Evolutionary conservation across 169 alveolate species (phyloP), one percentile per base, ranked within the genome.

Genomic region (Eimeria sp.): DNA sequence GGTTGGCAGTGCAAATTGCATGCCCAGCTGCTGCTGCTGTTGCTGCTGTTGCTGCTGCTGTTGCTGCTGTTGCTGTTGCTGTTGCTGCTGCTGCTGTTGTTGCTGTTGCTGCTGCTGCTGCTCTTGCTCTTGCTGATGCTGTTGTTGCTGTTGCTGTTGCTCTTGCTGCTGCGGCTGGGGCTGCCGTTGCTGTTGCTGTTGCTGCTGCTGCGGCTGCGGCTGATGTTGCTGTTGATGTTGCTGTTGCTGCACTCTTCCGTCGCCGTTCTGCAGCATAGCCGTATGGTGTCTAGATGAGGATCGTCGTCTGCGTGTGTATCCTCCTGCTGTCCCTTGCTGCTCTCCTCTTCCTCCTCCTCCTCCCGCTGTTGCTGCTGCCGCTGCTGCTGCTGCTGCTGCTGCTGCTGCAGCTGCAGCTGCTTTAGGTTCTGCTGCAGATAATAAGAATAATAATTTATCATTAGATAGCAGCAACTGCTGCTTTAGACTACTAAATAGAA

Each of bases 391-490:
- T 1, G 20, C 20, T 7, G 61, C 61, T 54, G 61, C 16, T 1
- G 61, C 16, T 1, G 61, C 61, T 1, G 61, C 61, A n/a, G 75
- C 76, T 2, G 58, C 72, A 27, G 91, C 75, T 27, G 76, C 75
- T 9, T 65, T 67, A n/a, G 75, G 27, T 6, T 54, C 91, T 27
- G 91, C 14, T 13, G 91, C 57, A 27, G 57, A 18, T 40, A 83
- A 76, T 34, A 83, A 34, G 57, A 57, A 22, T 20, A 83, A 61
- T 22, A 83, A 76, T 25, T 83, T 83, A 16, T 83, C 91, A 27
- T 75, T 14, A n/a, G 91, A 75, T 30, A 83, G 54, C 40, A 83
- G 58, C 40, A 83, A 76, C 76, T 83, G 91, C 91, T 83, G 91
- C 76, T 83, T 54, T 4, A 83, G 16, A 34, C 91, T 57, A 3